Percentiles rank a stretch among this genome's conserved stretches.
These are phyloP conservation scores for Phlebiopsis gigantea DNA, from an alignment of 768 basidiomycete species.

Conservation along the genomic window DNA sequence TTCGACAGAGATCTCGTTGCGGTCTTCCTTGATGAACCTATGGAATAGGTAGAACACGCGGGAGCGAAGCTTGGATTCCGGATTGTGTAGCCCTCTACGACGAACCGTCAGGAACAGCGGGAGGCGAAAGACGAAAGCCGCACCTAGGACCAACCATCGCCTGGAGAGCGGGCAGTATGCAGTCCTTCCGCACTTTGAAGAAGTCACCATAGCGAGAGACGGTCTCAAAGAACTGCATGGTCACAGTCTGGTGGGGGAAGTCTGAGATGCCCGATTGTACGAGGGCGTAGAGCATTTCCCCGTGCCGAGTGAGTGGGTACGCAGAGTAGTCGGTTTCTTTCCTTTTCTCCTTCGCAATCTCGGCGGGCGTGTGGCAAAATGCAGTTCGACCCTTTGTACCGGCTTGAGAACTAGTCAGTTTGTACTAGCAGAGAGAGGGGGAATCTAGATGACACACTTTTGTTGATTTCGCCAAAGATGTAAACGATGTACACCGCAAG, in stretches of 20 bases:
- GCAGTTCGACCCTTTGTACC: constrained; percentile 79
- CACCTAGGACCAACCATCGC: constrained; percentile 84
- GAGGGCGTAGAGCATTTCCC: constrained; percentile 82
- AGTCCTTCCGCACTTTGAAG: constrained; percentile 89
- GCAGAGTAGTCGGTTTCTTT: constrained; percentile 67
- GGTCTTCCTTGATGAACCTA: constrained; percentile 82
- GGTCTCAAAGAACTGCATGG: constrained; percentile 91
- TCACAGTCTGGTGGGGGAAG: constrained; percentile 80
- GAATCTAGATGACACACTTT: constrained; percentile 47
- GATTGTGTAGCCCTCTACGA: constrained; percentile 80
- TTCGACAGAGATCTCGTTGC: constrained; percentile 69
- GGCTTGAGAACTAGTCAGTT: constrained; percentile 31
- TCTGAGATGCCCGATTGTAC: constrained; percentile 77
- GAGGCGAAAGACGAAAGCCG: constrained; percentile 20
- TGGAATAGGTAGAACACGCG: constrained; percentile 91
- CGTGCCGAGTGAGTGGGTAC: constrained; percentile 84
- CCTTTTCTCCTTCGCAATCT: constrained; percentile 59
- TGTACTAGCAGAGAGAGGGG: not conserved
- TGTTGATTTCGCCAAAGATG: constrained; percentile 90
- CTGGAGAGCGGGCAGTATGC: constrained; percentile 80
- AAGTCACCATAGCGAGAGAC: constrained; percentile 92
- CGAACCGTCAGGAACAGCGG: not conserved
- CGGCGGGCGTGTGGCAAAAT: constrained; percentile 72
- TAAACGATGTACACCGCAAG: constrained; percentile 90
- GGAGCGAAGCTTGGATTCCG: constrained; percentile 60